Evolutionary conservation across 305 asterid genomes (phyloP), one percentile per base, ranked within the genome.

Genomic region (Fraxinus latifolia): DNA sequence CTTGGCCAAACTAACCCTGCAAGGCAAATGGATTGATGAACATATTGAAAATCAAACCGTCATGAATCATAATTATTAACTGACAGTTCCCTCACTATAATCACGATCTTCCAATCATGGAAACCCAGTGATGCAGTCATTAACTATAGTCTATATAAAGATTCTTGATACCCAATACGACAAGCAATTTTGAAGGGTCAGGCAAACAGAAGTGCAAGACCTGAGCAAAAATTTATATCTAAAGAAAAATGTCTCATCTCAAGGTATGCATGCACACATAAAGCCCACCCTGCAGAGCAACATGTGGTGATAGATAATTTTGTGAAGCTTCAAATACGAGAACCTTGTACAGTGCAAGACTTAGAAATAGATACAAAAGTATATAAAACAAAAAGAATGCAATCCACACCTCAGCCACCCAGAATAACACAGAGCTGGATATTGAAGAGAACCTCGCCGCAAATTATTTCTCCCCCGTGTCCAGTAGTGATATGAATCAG

Each of bases 391-490:
- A 79, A 73, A 79, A 39, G 25, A 25, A 75, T 21, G 60, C 29
- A 68, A 11, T 15, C 42, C 15, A 4, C 44, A 44, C 12, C 50
- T 74, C 19, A 32, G 23, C 23, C 71, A 15, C 6, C 29, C 42
- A 77, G 31, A 21, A 31, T 70, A 78, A 74, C 53, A 33, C 37
- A 55, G 42, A 62, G 36, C 15, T 36, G 80, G 36, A 75, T 29
- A 70, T 29, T 71, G 62, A 67, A 84, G 79, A 79, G 68, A 85
- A 77, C 34, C 85, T 81, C 68, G 44, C 62, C 14, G 75, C 62
- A 27, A 44, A 42, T 32, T 33, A 33, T 15, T 36, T 53, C 42
- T 78, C 44, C 21, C 29, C 29, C 74, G 7, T 31, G 72, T 74
- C 71, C 19, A 9, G 72, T 44, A 50, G 80, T 32, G 71, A 71